Evolutionary conservation across 345 rosid genomes (phyloP).

Genomic region (Acer saccharum): DNA sequence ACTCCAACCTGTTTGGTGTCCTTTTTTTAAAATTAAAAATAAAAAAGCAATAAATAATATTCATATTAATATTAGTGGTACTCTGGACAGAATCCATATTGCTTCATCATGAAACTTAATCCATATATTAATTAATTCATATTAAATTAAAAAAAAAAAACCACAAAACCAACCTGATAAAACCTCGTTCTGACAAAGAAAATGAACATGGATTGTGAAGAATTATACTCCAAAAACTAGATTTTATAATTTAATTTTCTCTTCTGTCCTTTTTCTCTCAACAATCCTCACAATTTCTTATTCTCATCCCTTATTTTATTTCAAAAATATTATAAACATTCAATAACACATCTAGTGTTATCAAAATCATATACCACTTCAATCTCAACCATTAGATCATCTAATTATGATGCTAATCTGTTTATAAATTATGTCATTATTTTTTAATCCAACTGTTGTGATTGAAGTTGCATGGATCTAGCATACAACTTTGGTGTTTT

Average conservation of each 20-base stretch:
- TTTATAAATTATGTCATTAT: constrained; percentile 22
- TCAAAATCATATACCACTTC: not conserved
- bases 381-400: constrained; percentile 12
- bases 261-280: constrained; percentile 13
- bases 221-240: constrained; percentile 10
- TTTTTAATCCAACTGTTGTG: constrained; percentile 30
- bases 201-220: constrained; percentile 45
- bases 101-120: not conserved
- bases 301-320: not conserved
- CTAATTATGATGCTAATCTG: constrained; percentile 3
- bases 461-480: constrained; percentile 13
- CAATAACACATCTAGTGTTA: not conserved
- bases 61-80: not conserved
- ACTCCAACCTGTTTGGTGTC: no score
- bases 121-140: not conserved
- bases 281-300: constrained; percentile 23
- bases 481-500: constrained; percentile 10
- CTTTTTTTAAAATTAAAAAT: no score
- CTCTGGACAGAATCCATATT: constrained; percentile 7
- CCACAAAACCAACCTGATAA: constrained; percentile 22
- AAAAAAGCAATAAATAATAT: not conserved
- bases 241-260: not conserved
- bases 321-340: not conserved
- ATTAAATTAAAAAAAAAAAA: not conserved
- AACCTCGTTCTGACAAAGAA: constrained; percentile 38